These are phyloP conservation scores for sunflower (Helianthus annuus) DNA, from an alignment of 129 eudicot genomes.

Conservation along the genomic window HanXRQr2.0-SUNRISE NC_035437.2:166900370-166900869, in stretches of 20 bases:
- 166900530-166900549: slow-evolving; percentile 72
- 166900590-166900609: slow-evolving; percentile 30
- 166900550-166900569: slow-evolving; percentile 81
- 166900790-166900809: too few species aligned
- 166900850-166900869: too few species aligned
- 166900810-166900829: too few species aligned
- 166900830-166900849: too few species aligned
- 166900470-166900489: slow-evolving; percentile 72
- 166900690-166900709: background rate
- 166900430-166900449: background rate
- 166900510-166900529: slow-evolving; percentile 51
- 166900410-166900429: slow-evolving; percentile 5
- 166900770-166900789: too few species aligned
- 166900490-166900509: slow-evolving; percentile 60
- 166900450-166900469: slow-evolving; percentile 62
- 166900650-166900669: background rate
- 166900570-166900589: slow-evolving; percentile 60
- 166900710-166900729: too few species aligned
- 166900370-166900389: slow-evolving; percentile 78
- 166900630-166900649: background rate
- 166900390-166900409: background rate
- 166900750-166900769: too few species aligned
- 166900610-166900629: slow-evolving; percentile 23
- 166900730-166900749: too few species aligned
- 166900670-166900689: background rate